Evolutionary conservation across 2,329 filamentous ascomycete genomes (phyloP).

Genomic region (Diaporthe aspalathi): DNA sequence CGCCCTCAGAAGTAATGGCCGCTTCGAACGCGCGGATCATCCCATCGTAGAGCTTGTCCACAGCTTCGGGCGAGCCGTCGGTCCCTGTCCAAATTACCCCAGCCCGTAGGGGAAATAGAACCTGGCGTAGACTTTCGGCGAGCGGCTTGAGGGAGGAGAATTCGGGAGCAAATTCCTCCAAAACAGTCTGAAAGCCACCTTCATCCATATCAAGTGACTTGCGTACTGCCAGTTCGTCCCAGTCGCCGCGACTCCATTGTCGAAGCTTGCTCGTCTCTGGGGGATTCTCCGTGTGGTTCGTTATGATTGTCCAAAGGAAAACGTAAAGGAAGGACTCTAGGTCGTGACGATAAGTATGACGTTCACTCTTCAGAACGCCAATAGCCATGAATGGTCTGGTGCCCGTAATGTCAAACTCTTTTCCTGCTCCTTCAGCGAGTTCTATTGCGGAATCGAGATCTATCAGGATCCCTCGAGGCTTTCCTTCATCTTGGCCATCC

Average conservation of each 20-base stretch:
- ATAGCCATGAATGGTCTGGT: constrained; percentile 4
- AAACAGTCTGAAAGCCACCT: neutral
- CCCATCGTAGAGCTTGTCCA: neutral
- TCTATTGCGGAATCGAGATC: constrained; percentile 13
- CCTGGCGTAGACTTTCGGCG: neutral
- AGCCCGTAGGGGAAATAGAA: neutral
- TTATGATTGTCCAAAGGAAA: constrained; percentile 12
- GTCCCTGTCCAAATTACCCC: neutral
- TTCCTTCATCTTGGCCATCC: constrained; percentile 6
- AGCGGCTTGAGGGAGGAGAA: neutral
- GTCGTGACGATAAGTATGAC: neutral
- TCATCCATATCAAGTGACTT: neutral
- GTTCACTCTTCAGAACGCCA: constrained; percentile 1
- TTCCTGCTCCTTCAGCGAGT: neutral
- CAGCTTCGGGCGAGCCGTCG: neutral
- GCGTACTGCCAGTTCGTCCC: neutral
- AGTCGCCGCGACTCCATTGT: constrained; percentile 13
- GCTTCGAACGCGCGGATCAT: neutral
- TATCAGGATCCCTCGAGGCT: neutral
- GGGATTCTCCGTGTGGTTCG: neutral
- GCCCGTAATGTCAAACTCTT: neutral
- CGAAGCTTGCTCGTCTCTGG: constrained; percentile 4
- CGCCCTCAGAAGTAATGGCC: neutral
- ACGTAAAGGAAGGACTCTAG: constrained; percentile 5
- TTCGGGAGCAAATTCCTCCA: neutral